phyloP scores from a whole-genome alignment of 106 monocot genomes.

The Acanthochlamys bracteata region DNA sequence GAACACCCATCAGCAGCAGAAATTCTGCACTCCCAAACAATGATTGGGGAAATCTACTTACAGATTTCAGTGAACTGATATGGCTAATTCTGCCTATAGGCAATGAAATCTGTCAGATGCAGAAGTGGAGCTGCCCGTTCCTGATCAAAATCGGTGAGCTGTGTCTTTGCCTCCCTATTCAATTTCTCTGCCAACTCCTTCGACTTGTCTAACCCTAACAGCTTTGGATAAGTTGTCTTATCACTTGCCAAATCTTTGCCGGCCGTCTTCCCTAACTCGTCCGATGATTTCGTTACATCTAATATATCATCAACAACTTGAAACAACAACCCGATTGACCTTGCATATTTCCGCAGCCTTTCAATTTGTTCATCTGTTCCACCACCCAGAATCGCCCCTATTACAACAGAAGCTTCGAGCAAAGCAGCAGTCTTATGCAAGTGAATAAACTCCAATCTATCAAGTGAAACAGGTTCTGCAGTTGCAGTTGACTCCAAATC shows the following conservation, averaged over 20 bases:
- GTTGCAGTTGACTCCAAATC: slow-evolving; percentile 44
- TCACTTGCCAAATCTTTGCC: slow-evolving; percentile 73
- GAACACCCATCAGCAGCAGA: background rate
- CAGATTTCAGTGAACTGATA: background rate
- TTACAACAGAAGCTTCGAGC: slow-evolving; percentile 78
- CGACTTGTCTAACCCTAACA: slow-evolving; percentile 64
- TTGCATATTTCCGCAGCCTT: slow-evolving; percentile 46
- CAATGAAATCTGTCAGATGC: slow-evolving; percentile 64
- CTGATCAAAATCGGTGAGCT: slow-evolving; percentile 48
- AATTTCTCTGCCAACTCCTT: slow-evolving; percentile 62
- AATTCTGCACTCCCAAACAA: background rate
- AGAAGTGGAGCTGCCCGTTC: slow-evolving; percentile 62
- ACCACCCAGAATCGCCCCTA: slow-evolving; percentile 71
- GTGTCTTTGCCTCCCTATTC: slow-evolving; percentile 48
- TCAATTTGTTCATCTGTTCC: slow-evolving; percentile 55
- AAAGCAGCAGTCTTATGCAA: slow-evolving; percentile 80
- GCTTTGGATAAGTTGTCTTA: slow-evolving; percentile 80
- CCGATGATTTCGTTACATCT: slow-evolving; percentile 61
- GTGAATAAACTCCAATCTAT: slow-evolving; percentile 64
- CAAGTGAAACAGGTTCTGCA: slow-evolving; percentile 19
- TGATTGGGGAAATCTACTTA: background rate
- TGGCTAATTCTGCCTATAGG: slow-evolving; percentile 46
- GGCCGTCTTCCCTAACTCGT: slow-evolving; percentile 81
- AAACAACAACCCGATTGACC: slow-evolving; percentile 67
- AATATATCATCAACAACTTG: slow-evolving; percentile 91